Percentiles rank a stretch among this genome's conserved stretches.
These are phyloP conservation scores for Coriolopsis trogii DNA, from an alignment of 1,284 basidiomycete species.

Conservation along the genomic window DNA sequence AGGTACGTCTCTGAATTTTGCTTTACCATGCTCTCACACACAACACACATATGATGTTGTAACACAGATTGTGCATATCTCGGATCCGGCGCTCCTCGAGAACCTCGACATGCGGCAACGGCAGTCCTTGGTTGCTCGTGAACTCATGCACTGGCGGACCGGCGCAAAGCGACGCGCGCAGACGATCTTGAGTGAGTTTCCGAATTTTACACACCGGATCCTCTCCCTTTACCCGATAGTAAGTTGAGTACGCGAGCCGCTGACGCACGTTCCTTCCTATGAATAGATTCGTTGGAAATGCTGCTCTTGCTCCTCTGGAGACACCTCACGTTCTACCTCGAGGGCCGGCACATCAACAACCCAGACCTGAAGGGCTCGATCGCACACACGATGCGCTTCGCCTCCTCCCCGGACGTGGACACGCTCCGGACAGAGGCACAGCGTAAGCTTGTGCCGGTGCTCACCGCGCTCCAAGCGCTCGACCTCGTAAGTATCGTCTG, in stretches of 20 bases:
- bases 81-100: slow-evolving; percentile 58
- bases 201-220: no score
- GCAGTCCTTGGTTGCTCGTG: slow-evolving; percentile 61
- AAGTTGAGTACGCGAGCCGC: slow-evolving; percentile 10
- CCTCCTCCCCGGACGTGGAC: slow-evolving; percentile 54
- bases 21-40: not conserved
- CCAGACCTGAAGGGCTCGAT: slow-evolving; percentile 44
- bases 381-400: slow-evolving; percentile 54
- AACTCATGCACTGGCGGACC: slow-evolving; percentile 53
- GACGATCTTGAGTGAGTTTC: slow-evolving; percentile 57
- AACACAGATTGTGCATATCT: slow-evolving; percentile 54
- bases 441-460: slow-evolving; percentile 49
- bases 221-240: no score
- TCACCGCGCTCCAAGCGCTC: slow-evolving; percentile 52
- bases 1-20: slow-evolving; percentile 50
- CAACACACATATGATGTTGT: not conserved
- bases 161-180: slow-evolving; percentile 51
- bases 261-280: slow-evolving; percentile 4
- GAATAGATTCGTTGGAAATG: slow-evolving; percentile 78
- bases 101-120: slow-evolving; percentile 72
- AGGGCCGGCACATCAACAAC: slow-evolving; percentile 41
- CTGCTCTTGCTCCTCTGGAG: slow-evolving; percentile 85
- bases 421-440: slow-evolving; percentile 58
- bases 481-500: slow-evolving; percentile 54
- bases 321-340: slow-evolving; percentile 71